Base-by-base conservation (phyloP, 768 basidiomycete genomes). In the Tremella yokohamensis region DNA sequence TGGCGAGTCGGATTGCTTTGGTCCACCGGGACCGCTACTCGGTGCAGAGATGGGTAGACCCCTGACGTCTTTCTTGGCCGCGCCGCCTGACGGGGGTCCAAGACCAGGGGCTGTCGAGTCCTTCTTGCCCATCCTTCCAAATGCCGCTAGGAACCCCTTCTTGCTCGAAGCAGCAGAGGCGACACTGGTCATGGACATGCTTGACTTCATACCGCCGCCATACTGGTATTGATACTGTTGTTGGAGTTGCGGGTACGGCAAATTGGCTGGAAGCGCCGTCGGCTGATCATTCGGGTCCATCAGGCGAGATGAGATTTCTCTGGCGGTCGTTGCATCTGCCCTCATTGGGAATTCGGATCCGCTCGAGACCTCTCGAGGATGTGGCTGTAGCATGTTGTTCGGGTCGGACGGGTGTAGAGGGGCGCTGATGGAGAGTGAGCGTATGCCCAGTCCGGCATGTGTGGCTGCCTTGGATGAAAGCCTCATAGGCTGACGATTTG, bases 201-300 rank as follows among this genome's bases (percentile, higher is more conserved):
- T 64, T 1, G 62, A 47, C 49, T 64, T 64, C 42, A 73, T 61
- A 4, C 65, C 64, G 13, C 60, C 58, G 53, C 54, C 42, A 48
- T 8, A 18, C 50, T 13, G 40, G 24, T 48, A 22, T 42, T 50
- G 59, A 19, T 49, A 50, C 19, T 66, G 64, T 19, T 58, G 62
- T 49, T 73, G 72, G 13, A 73, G 49, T 61, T 73, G 69, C 6
- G 72, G 72, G 47, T 70, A 73, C 18, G 72, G 72, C 16, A 73
- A 51, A 52, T 70, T 68, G 3, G 69, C 37, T 7, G 72, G 72
- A 13, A 73, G 40, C 13, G 61, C 50, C 22, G 64, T 66, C 8
- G 72, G 72, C 40, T 64, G 66, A 52, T 73, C 69, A 9, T 47
- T 42, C 8, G 72, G 72, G 56, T 73, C 72, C 19, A 73, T 61